Evolutionary conservation across 352 stramenopile species (phyloP).

Genomic region (Phytophthora multivora): DNA sequence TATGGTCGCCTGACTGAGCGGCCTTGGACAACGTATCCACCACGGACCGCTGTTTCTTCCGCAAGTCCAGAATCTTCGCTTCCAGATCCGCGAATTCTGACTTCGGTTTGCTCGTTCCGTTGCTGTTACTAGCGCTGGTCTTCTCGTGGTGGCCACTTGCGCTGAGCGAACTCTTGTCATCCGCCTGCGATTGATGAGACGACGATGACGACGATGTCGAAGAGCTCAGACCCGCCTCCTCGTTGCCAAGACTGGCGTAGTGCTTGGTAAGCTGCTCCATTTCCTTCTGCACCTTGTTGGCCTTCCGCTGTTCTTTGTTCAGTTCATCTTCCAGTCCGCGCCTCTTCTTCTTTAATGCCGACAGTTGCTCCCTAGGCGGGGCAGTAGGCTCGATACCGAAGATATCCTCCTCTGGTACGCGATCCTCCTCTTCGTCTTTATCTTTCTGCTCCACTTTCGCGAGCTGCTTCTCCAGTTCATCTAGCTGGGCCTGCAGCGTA

Average conservation of each 20-base stretch:
- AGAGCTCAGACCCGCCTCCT: constrained; percentile 41
- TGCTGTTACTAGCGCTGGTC: constrained; percentile 27
- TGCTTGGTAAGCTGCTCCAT: constrained; percentile 88
- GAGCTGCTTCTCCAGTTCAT: constrained; percentile 75
- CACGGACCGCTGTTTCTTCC: constrained; percentile 77
- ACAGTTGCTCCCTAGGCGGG: constrained; percentile 59
- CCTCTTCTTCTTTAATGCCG: constrained; percentile 67
- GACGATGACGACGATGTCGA: constrained; percentile 48
- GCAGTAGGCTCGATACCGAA: constrained; percentile 75
- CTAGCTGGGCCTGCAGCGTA: constrained; percentile 62
- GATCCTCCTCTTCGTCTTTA: constrained; percentile 56
- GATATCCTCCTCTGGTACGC: constrained; percentile 74
- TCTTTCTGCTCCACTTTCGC: constrained; percentile 59
- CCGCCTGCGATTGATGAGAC: constrained; percentile 38
- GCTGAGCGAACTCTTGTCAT: constrained; percentile 30
- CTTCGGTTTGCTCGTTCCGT: constrained; percentile 33
- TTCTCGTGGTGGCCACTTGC: constrained; percentile 32
- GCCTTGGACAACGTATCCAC: constrained; percentile 80
- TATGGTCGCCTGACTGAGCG: constrained; percentile 69
- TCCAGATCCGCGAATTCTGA: constrained; percentile 68
- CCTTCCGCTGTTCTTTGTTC: constrained; percentile 79
- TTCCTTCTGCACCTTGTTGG: constrained; percentile 75
- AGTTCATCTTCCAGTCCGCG: constrained; percentile 81
- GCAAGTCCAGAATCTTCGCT: constrained; percentile 73
- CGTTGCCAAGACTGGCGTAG: constrained; percentile 44